Evolutionary conservation across 164 flowering plant genomes (phyloP).

Genomic region (Piper betle): DNA sequence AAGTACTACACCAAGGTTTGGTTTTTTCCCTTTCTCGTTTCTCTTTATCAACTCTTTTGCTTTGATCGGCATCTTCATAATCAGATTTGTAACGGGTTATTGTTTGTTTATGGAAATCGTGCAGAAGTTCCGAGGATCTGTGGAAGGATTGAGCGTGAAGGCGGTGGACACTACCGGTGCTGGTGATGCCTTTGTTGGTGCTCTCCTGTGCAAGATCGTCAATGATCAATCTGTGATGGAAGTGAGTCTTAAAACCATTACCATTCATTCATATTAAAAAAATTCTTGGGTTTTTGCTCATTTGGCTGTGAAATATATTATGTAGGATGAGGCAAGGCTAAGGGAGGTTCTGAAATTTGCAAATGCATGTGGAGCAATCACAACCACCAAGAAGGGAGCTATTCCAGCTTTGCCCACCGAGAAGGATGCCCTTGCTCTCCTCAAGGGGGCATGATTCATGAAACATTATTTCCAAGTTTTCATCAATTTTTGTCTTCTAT

Average conservation of each 20-base stretch:
- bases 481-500: neutral
- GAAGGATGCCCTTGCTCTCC: constrained; percentile 29
- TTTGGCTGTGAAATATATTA: neutral
- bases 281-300: neutral
- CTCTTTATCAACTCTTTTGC: neutral
- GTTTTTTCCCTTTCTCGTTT: neutral
- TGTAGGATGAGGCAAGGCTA: constrained; percentile 62
- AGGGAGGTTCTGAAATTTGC: constrained; percentile 49
- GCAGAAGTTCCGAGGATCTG: constrained; percentile 66
- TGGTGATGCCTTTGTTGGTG: constrained; percentile 86
- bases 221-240: constrained; percentile 51
- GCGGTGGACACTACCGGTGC: constrained; percentile 96
- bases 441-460: constrained; percentile 17
- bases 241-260: constrained; percentile 20
- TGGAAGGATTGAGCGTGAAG: constrained; percentile 51
- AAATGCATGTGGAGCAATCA: constrained; percentile 92
- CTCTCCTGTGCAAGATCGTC: constrained; percentile 56
- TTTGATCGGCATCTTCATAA: neutral
- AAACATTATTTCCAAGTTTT: neutral
- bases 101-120: neutral
- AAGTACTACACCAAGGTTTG: constrained; percentile 84
- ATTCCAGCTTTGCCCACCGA: constrained; percentile 85
- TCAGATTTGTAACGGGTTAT: neutral
- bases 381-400: constrained; percentile 90
- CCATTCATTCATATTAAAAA: neutral